phyloP scores from a whole-genome alignment of 176 grass and related monocot species.

The bread wheat (Triticum aestivum) region IWGSC_CS_RefSeq_v2.1 NC_057810.1:660356763-660357262 shows the following conservation, averaged over 20 bases:
- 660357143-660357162: conserved; percentile 86
- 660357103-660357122: conserved; percentile 24
- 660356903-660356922: conserved; percentile 76
- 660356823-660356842: conserved; percentile 62
- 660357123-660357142: conserved; percentile 72
- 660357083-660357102: neutral
- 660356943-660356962: conserved; percentile 18
- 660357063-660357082: neutral
- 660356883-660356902: conserved; percentile 69
- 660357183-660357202: conserved; percentile 68
- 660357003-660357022: neutral
- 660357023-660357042: conserved; percentile 6
- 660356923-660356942: conserved; percentile 73
- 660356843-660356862: conserved; percentile 68
- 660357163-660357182: conserved; percentile 79
- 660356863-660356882: conserved; percentile 88
- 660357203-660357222: conserved; percentile 62
- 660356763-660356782: conserved; percentile 5
- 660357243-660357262: conserved; percentile 52
- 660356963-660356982: neutral
- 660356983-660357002: neutral
- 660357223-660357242: conserved; percentile 38
- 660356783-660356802: neutral
- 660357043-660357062: conserved; percentile 18
- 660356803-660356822: conserved; percentile 23